phyloP scores from a whole-genome alignment of 305 asterid species.

The Salvia sclarea region DNA sequence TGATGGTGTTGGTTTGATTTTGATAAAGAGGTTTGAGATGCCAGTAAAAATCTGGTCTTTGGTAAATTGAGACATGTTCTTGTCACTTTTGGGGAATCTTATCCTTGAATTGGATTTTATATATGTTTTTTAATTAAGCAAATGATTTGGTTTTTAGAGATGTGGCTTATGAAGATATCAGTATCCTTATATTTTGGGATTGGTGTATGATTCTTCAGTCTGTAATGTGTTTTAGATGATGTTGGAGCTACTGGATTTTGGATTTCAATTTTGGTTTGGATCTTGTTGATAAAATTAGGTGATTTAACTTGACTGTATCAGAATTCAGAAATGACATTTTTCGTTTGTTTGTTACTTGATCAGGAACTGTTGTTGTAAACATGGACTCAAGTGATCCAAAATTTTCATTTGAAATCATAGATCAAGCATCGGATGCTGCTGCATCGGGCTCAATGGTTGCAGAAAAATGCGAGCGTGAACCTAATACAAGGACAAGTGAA shows the following conservation, averaged over 20 bases:
- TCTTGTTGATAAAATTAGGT: neutral
- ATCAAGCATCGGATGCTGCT: slow-evolving; percentile 35
- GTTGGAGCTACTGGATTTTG: slow-evolving; percentile 20
- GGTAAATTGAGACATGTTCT: neutral
- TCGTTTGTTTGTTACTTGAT: slow-evolving; percentile 31
- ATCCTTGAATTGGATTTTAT: neutral
- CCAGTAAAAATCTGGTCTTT: neutral
- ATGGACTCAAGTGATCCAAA: slow-evolving; percentile 37
- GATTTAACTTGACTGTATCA: too few species aligned
- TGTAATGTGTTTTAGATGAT: slow-evolving; percentile 24
- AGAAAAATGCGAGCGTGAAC: slow-evolving; percentile 5
- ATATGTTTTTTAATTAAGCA: neutral
- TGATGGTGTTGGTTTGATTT: slow-evolving; percentile 29
- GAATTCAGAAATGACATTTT: slow-evolving; percentile 16
- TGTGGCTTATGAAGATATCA: neutral
- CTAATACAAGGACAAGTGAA: slow-evolving; percentile 26
- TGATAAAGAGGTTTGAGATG: neutral
- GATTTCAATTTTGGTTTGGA: neutral
- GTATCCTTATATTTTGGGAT: neutral
- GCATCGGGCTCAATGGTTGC: slow-evolving; percentile 33
- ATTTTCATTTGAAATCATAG: slow-evolving; percentile 24
- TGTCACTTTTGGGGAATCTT: neutral
- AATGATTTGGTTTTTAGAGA: neutral
- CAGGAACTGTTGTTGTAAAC: slow-evolving; percentile 55
- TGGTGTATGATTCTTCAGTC: neutral